Percentiles rank a stretch among this genome's conserved stretches.
Evolutionary conservation across 495 filamentous ascomycete genomes (phyloP).

Genomic region (Aspergillus bertholletiae): DNA sequence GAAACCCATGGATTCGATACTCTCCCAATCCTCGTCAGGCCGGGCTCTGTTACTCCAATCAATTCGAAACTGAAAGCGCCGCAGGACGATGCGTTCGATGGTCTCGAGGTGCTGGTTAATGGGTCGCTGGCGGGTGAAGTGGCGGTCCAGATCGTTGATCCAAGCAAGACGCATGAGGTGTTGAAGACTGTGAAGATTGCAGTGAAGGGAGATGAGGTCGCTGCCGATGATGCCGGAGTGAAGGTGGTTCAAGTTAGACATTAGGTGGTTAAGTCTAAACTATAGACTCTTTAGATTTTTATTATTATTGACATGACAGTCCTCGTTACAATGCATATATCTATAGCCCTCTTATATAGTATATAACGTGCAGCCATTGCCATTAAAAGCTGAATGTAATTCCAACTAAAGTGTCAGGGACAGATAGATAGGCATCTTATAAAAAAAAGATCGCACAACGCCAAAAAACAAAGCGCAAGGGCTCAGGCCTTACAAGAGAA

Average conservation of each 20-base stretch:
- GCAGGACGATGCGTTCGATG: slow-evolving; percentile 32
- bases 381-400: too few species aligned
- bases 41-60: slow-evolving; percentile 31
- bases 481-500: too few species aligned
- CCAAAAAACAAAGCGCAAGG: too few species aligned
- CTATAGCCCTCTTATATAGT: too few species aligned
- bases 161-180: slow-evolving; percentile 29
- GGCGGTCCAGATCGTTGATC: slow-evolving; percentile 34
- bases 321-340: too few species aligned
- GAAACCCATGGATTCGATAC: slow-evolving; percentile 43
- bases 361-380: too few species aligned
- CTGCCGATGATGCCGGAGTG: slow-evolving; percentile 11
- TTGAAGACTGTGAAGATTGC: slow-evolving; percentile 19
- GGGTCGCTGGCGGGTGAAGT: slow-evolving; percentile 21
- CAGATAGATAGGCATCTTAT: too few species aligned
- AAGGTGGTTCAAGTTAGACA: slow-evolving; percentile 14
- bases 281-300: too few species aligned
- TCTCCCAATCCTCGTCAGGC: slow-evolving; percentile 37
- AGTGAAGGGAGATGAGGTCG: slow-evolving; percentile 1
- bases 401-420: too few species aligned
- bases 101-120: slow-evolving; percentile 39
- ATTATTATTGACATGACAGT: too few species aligned
- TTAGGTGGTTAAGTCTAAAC: not conserved
- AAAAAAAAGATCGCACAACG: too few species aligned
- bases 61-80: slow-evolving; percentile 33